Conservation (phyloP, 2,329 filamentous ascomycete genomes). For the Pestalotiopsis sp. region DNA sequence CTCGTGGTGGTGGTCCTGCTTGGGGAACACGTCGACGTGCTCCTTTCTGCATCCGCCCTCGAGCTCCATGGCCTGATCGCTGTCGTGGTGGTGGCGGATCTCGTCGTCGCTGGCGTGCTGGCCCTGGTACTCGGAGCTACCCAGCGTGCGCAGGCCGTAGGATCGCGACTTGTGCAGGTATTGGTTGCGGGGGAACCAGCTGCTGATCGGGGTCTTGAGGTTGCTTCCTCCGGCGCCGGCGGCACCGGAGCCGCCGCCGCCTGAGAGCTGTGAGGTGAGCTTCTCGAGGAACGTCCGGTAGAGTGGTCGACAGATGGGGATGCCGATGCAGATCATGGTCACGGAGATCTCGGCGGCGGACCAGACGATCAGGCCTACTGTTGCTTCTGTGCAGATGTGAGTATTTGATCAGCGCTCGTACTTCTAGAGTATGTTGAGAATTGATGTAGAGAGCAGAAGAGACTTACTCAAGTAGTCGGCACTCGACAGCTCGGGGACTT, state of each 20-base stretch:
- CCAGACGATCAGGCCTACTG: constrained; percentile 11
- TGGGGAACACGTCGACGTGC: neutral
- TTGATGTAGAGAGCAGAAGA: neutral
- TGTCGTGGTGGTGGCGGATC: neutral
- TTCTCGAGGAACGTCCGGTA: constrained; percentile 14
- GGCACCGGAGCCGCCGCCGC: neutral
- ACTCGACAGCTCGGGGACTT: constrained; percentile 3
- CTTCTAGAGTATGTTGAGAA: neutral
- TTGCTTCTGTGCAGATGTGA: neutral
- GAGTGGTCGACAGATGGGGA: constrained; percentile 23
- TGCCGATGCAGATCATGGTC: constrained; percentile 25
- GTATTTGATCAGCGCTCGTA: neutral
- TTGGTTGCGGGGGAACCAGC: neutral
- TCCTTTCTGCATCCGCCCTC: neutral
- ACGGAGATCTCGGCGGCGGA: constrained; percentile 15
- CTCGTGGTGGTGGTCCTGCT: neutral
- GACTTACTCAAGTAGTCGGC: constrained; percentile 5
- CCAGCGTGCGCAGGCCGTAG: constrained; percentile 3
- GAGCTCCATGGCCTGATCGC: neutral
- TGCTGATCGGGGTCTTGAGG: neutral
- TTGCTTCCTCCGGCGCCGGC: neutral
- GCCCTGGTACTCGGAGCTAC: neutral
- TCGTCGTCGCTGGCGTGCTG: neutral
- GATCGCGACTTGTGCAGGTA: neutral
- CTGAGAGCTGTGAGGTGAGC: constrained; percentile 2